Evolutionary conservation across 371 early-diverging fungal species (phyloP).

Genomic region (Capniomyces stellatus): DNA sequence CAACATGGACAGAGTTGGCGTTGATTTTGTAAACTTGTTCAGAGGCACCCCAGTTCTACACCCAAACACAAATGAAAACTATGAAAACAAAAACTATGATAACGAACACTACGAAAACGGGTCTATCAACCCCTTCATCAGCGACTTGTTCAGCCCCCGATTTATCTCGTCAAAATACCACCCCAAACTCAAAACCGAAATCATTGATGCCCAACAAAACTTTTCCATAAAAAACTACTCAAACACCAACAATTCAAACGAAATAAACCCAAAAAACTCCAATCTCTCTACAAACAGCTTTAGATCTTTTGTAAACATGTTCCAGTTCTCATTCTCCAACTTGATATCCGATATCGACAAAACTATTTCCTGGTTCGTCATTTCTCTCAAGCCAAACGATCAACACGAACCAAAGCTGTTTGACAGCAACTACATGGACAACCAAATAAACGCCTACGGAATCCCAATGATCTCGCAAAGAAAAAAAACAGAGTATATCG

Average conservation of each 20-base stretch:
- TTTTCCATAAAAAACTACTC: constrained; percentile 53
- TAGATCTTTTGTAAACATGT: constrained; percentile 46
- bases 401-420: constrained; percentile 33
- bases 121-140: constrained; percentile 54
- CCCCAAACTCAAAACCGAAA: constrained; percentile 51
- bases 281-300: too few relatives aligned
- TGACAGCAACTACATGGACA: constrained; percentile 34
- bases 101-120: neutral
- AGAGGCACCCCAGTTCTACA: constrained; percentile 22
- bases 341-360: constrained; percentile 59
- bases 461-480: constrained; percentile 30
- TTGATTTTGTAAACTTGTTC: constrained; percentile 70
- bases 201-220: constrained; percentile 50
- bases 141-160: constrained; percentile 58
- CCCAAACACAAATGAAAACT: neutral
- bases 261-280: constrained; percentile 17
- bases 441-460: constrained; percentile 35
- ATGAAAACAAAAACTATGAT: too few relatives aligned
- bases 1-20: constrained; percentile 50
- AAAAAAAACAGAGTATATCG: constrained; percentile 34
- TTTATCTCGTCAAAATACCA: constrained; percentile 65
- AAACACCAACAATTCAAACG: constrained; percentile 29
- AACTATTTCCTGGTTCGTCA: constrained; percentile 69
- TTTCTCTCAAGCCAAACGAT: constrained; percentile 66
- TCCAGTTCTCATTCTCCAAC: constrained; percentile 55